Conservation (phyloP, 257 asterid species). For the Handroanthus guayacan region DNA sequence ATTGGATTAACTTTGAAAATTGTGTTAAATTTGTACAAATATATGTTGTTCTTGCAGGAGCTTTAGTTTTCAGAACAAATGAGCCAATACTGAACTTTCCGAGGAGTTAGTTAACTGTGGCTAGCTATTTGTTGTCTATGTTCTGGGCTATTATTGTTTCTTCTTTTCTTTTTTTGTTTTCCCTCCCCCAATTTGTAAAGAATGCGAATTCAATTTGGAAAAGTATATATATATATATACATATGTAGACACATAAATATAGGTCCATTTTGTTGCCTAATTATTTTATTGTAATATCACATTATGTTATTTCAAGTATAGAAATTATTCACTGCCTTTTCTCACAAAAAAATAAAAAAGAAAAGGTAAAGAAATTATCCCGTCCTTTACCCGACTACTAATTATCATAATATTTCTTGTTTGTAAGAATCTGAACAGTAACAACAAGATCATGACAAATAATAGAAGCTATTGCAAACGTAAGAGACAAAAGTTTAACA, state of each 20-base stretch:
- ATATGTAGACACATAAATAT: background rate
- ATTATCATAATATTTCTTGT: too few relatives aligned
- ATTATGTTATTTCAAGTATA: too few relatives aligned
- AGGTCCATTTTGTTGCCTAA: background rate
- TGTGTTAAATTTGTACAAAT: background rate
- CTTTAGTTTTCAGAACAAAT: slow-evolving; percentile 64
- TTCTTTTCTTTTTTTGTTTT: background rate
- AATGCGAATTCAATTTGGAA: background rate
- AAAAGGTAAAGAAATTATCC: too few relatives aligned
- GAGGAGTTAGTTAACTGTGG: slow-evolving; percentile 16
- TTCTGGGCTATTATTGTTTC: background rate
- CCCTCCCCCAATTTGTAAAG: background rate
- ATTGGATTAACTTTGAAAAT: background rate
- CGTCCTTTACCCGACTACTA: too few relatives aligned
- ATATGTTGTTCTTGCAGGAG: slow-evolving; percentile 55
- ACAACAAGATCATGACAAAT: too few relatives aligned
- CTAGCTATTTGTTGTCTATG: background rate
- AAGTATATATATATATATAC: background rate
- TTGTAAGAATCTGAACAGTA: too few relatives aligned
- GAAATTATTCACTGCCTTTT: too few relatives aligned
- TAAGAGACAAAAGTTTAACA: too few relatives aligned
- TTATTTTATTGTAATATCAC: background rate
- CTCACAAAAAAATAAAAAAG: too few relatives aligned
- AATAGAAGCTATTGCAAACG: too few relatives aligned
- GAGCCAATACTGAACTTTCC: slow-evolving; percentile 40